Evolutionary conservation across 805 yeast species (phyloP), one percentile per base, ranked within the genome.

Genomic region (Candida lessepsii): DNA sequence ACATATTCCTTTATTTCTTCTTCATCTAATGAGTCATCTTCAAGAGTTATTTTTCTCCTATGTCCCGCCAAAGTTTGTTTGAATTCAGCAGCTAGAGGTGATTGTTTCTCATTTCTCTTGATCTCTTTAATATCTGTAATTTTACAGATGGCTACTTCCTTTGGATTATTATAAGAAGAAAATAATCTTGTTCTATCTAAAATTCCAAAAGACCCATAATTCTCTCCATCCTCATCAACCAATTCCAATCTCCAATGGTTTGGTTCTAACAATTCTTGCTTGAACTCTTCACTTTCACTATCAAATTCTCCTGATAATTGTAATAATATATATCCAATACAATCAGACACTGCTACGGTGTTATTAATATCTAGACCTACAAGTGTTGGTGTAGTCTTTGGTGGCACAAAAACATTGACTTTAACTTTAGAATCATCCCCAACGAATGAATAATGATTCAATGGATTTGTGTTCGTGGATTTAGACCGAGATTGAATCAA

Each of bases 211-310:
- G 88, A 86, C 50, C 95, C 99, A 39, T 87, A 89, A 27, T 86
- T 82, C 37, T 95, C 96, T 6, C 91, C 91, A 56, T 90, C 97
- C 37, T 91, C 98, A 57, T 93, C 99, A 1, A 85, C 89, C 16
- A 91, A 70, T 42, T 85, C 85, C 24, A 91, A 54, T 39, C 82
- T 72, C 93, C 95, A 88, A 44, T 62, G 60, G 51, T 84, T 83
- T 0, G 90, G 85, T 45, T 83, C 77, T 23, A 58, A 39, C 6
- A 40, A 21, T 4, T 29, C 33, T 13, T 28, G 35, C 16, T 40
- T 40, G 4, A 37, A 36, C 5, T 23, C 13, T 20, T 37, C 25
- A 9, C 15, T 5, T 17, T 30, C 17, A 21, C 37, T 37, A 46
- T 57, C 39, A 49, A 42, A 45, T 30, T 45, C 53, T 31, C 52